phyloP scores from a whole-genome alignment of 352 stramenopile species.

The Phytophthora uliginosa region DNA sequence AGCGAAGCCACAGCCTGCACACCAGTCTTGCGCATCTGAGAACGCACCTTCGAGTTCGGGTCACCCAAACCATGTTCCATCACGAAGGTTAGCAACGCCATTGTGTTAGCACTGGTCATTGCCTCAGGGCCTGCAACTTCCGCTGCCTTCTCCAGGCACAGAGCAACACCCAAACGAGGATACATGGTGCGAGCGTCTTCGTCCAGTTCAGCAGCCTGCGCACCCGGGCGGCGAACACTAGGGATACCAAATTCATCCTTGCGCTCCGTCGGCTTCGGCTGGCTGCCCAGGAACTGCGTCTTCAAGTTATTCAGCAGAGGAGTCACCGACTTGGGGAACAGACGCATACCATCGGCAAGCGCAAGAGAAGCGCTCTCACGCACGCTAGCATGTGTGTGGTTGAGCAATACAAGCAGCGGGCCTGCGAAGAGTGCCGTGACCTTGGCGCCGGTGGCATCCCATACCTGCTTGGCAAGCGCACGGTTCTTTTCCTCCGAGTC shows the following conservation, averaged over 20 bases:
- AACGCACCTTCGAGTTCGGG: conserved; percentile 73
- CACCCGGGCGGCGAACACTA: conserved; percentile 65
- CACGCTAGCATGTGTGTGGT: conserved; percentile 80
- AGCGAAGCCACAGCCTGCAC: conserved; percentile 83
- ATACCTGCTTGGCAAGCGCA: conserved; percentile 69
- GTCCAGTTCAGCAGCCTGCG: conserved; percentile 50
- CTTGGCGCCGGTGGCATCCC: conserved; percentile 58
- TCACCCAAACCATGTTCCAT: conserved; percentile 84
- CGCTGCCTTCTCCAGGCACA: conserved; percentile 83
- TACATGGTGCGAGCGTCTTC: conserved; percentile 68
- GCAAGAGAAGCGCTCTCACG: conserved; percentile 82
- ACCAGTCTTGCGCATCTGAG: conserved; percentile 88
- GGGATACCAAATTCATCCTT: conserved; percentile 84
- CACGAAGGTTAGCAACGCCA: conserved; percentile 82
- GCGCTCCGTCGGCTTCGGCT: conserved; percentile 63
- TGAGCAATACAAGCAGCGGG: conserved; percentile 75
- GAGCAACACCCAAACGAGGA: conserved; percentile 77
- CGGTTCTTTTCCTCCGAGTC: conserved; percentile 72
- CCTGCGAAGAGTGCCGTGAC: conserved; percentile 74
- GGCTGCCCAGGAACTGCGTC: conserved; percentile 65
- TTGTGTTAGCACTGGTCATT: conserved; percentile 70
- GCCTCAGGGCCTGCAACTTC: conserved; percentile 36
- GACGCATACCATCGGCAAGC: conserved; percentile 84
- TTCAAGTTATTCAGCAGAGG: conserved; percentile 77
- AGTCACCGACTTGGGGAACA: conserved; percentile 81